Evolutionary conservation across 1,284 basidiomycete species (phyloP).

Genomic region (Cryptococcus wingfieldii): DNA sequence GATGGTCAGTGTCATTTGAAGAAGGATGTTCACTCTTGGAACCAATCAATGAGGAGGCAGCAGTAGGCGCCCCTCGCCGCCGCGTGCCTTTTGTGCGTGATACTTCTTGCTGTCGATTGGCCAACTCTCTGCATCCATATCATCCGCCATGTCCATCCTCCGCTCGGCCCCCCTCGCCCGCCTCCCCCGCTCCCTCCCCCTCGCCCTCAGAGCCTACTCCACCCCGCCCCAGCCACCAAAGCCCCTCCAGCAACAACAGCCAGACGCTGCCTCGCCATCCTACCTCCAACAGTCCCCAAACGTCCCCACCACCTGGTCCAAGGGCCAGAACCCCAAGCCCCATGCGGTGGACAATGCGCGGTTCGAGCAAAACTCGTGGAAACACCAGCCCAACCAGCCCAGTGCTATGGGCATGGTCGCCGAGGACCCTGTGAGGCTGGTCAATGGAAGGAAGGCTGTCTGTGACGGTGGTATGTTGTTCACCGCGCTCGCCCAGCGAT

Average conservation of each 20-base stretch:
- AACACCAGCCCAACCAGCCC: constrained; percentile 81
- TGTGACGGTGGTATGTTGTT: constrained; percentile 87
- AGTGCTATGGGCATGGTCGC: constrained; percentile 87
- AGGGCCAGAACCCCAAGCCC: constrained; percentile 56
- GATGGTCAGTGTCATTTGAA: not conserved
- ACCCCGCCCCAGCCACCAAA: constrained; percentile 13
- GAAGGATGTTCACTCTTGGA: constrained; percentile 29
- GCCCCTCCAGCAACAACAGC: constrained; percentile 22
- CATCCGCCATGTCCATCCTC: constrained; percentile 2
- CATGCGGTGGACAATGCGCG: constrained; percentile 50
- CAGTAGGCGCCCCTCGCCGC: not conserved
- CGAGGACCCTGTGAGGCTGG: constrained; percentile 77
- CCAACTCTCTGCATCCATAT: not conserved
- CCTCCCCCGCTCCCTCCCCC: not conserved
- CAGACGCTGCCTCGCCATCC: constrained; percentile 18
- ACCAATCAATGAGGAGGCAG: too few relatives aligned
- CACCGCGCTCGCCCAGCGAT: not conserved
- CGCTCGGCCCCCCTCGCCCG: not conserved
- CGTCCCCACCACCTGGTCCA: constrained; percentile 69
- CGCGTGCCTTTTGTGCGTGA: too few relatives aligned
- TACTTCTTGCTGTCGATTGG: too few relatives aligned
- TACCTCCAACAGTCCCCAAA: constrained; percentile 68
- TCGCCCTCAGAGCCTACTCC: not conserved
- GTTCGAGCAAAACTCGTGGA: constrained; percentile 86
- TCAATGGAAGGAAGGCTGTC: constrained; percentile 73